Conservation (phyloP, 495 filamentous ascomycete genomes). For the Penicillium steckii region DNA sequence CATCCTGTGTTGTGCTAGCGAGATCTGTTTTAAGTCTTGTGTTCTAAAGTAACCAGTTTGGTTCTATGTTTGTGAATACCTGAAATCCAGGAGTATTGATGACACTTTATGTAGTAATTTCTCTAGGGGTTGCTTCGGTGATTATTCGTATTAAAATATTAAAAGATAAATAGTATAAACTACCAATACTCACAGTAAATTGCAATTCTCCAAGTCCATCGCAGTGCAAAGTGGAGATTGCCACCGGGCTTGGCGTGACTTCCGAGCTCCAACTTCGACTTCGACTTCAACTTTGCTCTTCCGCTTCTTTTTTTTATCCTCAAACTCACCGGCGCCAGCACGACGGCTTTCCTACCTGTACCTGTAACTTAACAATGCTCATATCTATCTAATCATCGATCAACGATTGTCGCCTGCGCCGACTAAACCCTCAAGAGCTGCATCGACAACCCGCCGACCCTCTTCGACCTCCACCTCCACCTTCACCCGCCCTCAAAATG, state of each 20-base stretch:
- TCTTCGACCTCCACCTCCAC: too few species aligned
- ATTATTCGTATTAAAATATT: too few species aligned
- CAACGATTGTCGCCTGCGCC: too few species aligned
- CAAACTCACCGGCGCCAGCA: background rate
- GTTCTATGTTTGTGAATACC: slow-evolving; percentile 16
- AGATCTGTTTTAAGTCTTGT: slow-evolving; percentile 18
- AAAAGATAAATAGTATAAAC: too few species aligned
- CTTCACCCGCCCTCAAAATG: slow-evolving; percentile 25
- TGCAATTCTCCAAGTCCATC: background rate
- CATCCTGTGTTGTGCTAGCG: slow-evolving; percentile 23
- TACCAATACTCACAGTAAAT: too few species aligned
- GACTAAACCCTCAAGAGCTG: too few species aligned
- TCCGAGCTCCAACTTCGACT: slow-evolving; percentile 8
- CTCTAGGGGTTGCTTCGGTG: background rate
- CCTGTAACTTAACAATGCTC: background rate
- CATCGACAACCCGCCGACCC: background rate
- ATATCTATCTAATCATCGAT: background rate
- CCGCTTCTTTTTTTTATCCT: background rate
- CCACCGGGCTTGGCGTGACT: slow-evolving; percentile 21
- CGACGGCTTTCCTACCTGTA: background rate
- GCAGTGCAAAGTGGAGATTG: background rate
- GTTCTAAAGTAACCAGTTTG: slow-evolving; percentile 15
- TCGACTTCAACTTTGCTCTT: background rate
- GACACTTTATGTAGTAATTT: background rate
- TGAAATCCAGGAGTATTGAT: background rate